phyloP scores from a whole-genome alignment of 192 early-diverging fungal genomes.

The Powellomyces hirtus region DNA sequence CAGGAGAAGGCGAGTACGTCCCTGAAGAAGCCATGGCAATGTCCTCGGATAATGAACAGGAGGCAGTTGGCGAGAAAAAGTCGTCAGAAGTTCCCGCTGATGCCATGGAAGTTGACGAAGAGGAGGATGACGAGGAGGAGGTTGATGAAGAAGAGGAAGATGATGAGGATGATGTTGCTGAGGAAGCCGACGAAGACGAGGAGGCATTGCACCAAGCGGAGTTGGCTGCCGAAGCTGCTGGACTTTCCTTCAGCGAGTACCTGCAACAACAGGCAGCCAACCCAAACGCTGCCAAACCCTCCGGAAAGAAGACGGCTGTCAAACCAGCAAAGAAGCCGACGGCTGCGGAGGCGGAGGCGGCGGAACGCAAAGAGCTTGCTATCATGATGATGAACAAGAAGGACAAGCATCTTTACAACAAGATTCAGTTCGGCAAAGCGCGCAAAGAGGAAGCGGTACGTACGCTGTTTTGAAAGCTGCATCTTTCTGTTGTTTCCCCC shows the following conservation, averaged over 20 bases:
- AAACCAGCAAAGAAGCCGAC: constrained; percentile 32
- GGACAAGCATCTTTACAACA: constrained; percentile 73
- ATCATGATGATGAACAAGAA: constrained; percentile 88
- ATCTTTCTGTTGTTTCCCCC: background rate
- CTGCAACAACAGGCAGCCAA: constrained; percentile 46
- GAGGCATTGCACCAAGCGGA: constrained; percentile 57
- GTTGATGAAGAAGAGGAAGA: constrained; percentile 59
- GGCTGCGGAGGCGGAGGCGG: constrained; percentile 51
- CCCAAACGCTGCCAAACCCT: background rate
- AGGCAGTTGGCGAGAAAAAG: constrained; percentile 42
- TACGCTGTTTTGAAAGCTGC: background rate
- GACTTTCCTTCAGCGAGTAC: constrained; percentile 65
- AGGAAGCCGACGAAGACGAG: constrained; percentile 34
- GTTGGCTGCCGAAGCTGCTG: constrained; percentile 68
- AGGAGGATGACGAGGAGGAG: constrained; percentile 60
- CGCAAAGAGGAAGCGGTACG: constrained; percentile 65
- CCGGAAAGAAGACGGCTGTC: constrained; percentile 15
- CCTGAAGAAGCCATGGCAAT: constrained; percentile 46
- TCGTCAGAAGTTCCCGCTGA: constrained; percentile 47
- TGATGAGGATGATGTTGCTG: constrained; percentile 39
- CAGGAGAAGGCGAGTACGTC: constrained; percentile 83
- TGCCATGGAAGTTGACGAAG: constrained; percentile 61
- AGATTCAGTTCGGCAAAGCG: constrained; percentile 74
- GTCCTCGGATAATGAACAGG: constrained; percentile 30
- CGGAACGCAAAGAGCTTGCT: constrained; percentile 67